Conservation (phyloP, 441 rosid genomes). For the Bruguiera hainesii region DNA sequence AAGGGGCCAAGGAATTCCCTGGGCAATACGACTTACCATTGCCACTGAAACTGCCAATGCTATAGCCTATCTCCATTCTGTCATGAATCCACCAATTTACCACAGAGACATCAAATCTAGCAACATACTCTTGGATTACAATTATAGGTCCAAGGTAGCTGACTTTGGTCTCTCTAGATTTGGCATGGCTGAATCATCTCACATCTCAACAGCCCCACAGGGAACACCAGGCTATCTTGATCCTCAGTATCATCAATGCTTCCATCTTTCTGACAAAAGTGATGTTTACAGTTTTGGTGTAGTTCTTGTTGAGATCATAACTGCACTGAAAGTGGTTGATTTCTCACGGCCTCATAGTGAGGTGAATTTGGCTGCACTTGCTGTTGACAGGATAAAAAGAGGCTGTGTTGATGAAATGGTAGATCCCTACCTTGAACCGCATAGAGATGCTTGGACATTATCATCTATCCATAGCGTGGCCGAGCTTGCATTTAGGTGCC, state of each 20-base stretch:
- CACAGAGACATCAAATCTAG: conserved; percentile 90
- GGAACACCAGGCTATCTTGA: conserved; percentile 97
- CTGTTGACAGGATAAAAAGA: conserved; percentile 70
- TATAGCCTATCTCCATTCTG: conserved; percentile 84
- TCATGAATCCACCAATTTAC: conserved; percentile 72
- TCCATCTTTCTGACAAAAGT: conserved; percentile 92
- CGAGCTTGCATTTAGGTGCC: conserved; percentile 87
- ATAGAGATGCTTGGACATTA: conserved; percentile 66
- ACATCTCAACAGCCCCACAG: conserved; percentile 93
- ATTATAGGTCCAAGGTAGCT: conserved; percentile 68
- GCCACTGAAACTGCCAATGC: conserved; percentile 89
- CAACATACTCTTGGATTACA: conserved; percentile 75
- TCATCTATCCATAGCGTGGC: conserved; percentile 69
- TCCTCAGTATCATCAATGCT: conserved; percentile 91
- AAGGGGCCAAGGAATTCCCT: conserved; percentile 61
- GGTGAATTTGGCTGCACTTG: conserved; percentile 82
- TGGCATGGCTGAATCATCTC: conserved; percentile 74
- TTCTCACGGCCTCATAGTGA: conserved; percentile 67
- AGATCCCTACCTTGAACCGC: conserved; percentile 57
- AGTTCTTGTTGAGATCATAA: conserved; percentile 78
- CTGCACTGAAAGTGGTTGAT: conserved; percentile 77
- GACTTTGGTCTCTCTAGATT: conserved; percentile 96
- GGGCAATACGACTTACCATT: conserved; percentile 63
- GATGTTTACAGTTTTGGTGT: conserved; percentile 97
- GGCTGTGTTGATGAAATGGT: conserved; percentile 74